A percentile compares a stretch with the other conserved stretches of the same genome.
Evolutionary conservation across 208 protist genomes (phyloP).

Genomic region (Trypanosoma platydactyli): DNA sequence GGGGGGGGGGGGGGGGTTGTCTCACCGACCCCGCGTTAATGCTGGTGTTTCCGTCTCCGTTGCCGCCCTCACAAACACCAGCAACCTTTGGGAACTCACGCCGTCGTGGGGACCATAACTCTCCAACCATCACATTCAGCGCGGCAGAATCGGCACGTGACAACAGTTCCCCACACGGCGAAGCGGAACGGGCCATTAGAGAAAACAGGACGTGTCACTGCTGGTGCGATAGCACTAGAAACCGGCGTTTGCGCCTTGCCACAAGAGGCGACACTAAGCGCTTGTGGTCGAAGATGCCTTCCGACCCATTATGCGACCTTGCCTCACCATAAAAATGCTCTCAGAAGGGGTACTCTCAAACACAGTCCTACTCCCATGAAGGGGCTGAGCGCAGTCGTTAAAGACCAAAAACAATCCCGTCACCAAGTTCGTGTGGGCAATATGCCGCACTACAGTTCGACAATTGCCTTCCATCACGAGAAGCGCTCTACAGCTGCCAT

Average conservation of each 20-base stretch:
- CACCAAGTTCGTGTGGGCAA: conserved; percentile 17
- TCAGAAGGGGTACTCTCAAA: background rate
- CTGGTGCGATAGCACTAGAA: background rate
- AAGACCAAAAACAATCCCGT: conserved; percentile 36
- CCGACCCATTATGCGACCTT: background rate
- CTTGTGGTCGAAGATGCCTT: background rate
- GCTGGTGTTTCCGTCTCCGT: background rate
- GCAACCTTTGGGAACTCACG: conserved; percentile 17
- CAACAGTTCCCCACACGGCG: conserved; percentile 3
- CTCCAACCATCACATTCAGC: conserved; percentile 7
- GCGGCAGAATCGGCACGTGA: conserved; percentile 9
- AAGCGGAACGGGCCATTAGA: background rate
- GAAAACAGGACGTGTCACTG: conserved; percentile 8
- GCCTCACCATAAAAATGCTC: background rate
- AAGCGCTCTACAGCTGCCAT: conserved; percentile 10
- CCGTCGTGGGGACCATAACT: conserved; percentile 13
- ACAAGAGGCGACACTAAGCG: background rate
- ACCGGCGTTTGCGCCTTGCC: background rate
- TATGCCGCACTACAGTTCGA: background rate
- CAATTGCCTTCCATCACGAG: conserved; percentile 17
- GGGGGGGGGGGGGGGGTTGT: background rate
- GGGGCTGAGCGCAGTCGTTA: conserved; percentile 17
- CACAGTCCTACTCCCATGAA: background rate
- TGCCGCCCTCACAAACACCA: conserved; percentile 1
- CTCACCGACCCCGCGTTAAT: background rate